These are phyloP conservation scores for Cudoniella acicularis DNA, from an alignment of 495 filamentous ascomycete species.

Conservation along the genomic window DNA sequence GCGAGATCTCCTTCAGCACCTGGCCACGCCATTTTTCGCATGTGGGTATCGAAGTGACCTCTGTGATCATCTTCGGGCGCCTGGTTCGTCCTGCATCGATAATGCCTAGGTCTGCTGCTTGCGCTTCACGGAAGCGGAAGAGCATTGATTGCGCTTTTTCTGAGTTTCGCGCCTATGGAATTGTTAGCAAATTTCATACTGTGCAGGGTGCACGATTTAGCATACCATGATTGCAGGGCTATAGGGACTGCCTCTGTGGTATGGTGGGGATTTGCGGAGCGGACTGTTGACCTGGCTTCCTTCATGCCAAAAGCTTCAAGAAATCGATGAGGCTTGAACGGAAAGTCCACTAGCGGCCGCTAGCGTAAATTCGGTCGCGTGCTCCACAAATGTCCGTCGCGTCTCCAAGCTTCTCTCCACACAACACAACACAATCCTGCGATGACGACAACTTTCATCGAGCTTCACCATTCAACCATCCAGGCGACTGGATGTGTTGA, in stretches of 20 bases:
- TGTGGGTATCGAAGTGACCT: slow-evolving; percentile 73
- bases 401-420: slow-evolving; percentile 8
- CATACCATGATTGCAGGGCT: slow-evolving; percentile 22
- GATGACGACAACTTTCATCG: slow-evolving; percentile 26
- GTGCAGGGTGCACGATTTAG: background rate
- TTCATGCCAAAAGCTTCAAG: background rate
- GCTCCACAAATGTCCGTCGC: slow-evolving; percentile 15
- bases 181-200: background rate
- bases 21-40: slow-evolving; percentile 99
- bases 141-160: slow-evolving; percentile 99
- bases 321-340: background rate
- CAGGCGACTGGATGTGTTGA: slow-evolving; percentile 15
- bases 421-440: slow-evolving; percentile 18
- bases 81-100: slow-evolving; percentile 88
- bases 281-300: background rate
- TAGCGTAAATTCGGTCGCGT: slow-evolving; percentile 17
- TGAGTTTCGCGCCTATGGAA: slow-evolving; percentile 62
- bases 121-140: slow-evolving; percentile 97
- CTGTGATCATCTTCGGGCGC: slow-evolving; percentile 81
- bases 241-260: background rate
- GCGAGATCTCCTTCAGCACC: slow-evolving; percentile 93
- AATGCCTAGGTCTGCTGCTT: slow-evolving; percentile 94
- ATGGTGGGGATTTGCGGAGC: background rate
- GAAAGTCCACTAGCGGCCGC: background rate
- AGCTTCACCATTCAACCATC: slow-evolving; percentile 22